Evolutionary conservation across 2,329 filamentous ascomycete species (phyloP), one percentile per base, ranked within the genome.

Genomic region (Fusarium succisae): DNA sequence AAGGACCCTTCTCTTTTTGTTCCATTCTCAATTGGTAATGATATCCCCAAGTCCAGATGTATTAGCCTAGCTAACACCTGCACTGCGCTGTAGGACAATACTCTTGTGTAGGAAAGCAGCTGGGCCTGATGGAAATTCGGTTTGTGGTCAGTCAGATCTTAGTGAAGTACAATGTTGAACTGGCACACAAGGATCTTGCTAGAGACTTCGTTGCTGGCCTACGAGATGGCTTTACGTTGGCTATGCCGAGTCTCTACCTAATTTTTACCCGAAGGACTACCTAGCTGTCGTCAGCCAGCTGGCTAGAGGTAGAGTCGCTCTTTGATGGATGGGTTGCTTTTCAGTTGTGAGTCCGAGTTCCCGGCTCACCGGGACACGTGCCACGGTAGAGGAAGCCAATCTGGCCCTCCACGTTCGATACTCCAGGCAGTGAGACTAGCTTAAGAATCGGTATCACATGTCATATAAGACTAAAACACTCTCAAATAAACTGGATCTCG

Each of bases 231-330:
- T 45, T 45, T 45, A 45, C 44, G 3, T 26, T 45, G 12, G 24
- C 24, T 45, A 26, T 26, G 44, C 17, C 44, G 4, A 45, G 24
- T 8, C 44, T 26, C 17, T 6, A 45, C 18, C 8, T 45, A 20
- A 8, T 20, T 1, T 45, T 45, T 4, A 45, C 17, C 0, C 44
- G 17, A 20, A 45, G 44, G 17, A 45, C 44, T 45, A 26, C 8
- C 1, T 45, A 45, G 17, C 20, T 26, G 7, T 26, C 24, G 11
- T 26, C 11, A 9, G 3, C 8, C 7, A 9, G 24, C 8, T 0
- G 5, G 43, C 5, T 0, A 26, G 8, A 2, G 12, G 8, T 2
- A 13, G 8, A 5, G 24, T 20, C 17, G 17, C 44, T 26, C 12
- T 14, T 14, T 5, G 4, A 45, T 45, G 24, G 17, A 26, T 45